Evolutionary conservation across 352 stramenopile species (phyloP).

Genomic region (Phytophthora kernoviae): DNA sequence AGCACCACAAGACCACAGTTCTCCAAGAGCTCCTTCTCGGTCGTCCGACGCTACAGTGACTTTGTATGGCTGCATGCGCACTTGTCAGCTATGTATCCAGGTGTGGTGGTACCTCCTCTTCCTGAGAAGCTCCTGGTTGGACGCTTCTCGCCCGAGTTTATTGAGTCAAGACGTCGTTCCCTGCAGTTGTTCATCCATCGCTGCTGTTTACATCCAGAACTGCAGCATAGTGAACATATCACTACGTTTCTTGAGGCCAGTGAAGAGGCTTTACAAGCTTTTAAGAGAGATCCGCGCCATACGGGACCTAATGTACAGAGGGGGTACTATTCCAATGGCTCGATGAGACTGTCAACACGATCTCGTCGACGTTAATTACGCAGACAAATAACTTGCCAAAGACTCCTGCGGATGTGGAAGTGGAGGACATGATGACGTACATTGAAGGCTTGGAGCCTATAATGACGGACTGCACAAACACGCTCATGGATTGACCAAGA

Average conservation of each 20-base stretch:
- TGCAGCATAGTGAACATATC: slow-evolving; percentile 85
- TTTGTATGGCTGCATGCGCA: slow-evolving; percentile 96
- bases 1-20: slow-evolving; percentile 81
- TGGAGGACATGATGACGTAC: slow-evolving; percentile 96
- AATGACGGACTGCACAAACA: slow-evolving; percentile 96
- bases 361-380: slow-evolving; percentile 76
- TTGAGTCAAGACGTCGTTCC: slow-evolving; percentile 81
- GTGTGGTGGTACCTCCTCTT: slow-evolving; percentile 93
- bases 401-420: slow-evolving; percentile 91
- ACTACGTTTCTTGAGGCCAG: slow-evolving; percentile 85
- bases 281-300: slow-evolving; percentile 74
- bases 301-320: slow-evolving; percentile 43
- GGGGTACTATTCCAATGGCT: slow-evolving; percentile 86
- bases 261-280: slow-evolving; percentile 69
- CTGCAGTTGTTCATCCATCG: slow-evolving; percentile 84
- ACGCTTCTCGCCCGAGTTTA: slow-evolving; percentile 93
- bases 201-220: slow-evolving; percentile 79
- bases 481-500: slow-evolving; percentile 92
- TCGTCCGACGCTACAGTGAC: slow-evolving; percentile 94
- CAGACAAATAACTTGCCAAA: slow-evolving; percentile 69
- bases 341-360: slow-evolving; percentile 85
- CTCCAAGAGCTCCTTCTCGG: slow-evolving; percentile 86
- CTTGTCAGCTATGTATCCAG: slow-evolving; percentile 87
- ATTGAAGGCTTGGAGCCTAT: slow-evolving; percentile 95
- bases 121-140: slow-evolving; percentile 96